Conservation (phyloP, 495 filamentous ascomycete species). For the Usnea hakonensis region DNA sequence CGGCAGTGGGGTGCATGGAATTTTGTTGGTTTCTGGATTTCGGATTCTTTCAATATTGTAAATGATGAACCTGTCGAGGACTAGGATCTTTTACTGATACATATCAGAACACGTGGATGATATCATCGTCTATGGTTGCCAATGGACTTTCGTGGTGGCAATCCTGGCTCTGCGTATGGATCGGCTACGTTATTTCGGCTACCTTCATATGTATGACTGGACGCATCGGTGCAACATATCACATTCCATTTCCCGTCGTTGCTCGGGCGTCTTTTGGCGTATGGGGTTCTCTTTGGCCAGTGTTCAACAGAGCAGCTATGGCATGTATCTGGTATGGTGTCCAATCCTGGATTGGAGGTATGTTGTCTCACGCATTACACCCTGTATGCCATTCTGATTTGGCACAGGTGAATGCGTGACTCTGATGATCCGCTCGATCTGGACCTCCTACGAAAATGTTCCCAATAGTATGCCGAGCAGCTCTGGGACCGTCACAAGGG, state of each 20-base stretch:
- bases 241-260: slow-evolving; percentile 80
- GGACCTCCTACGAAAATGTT: slow-evolving; percentile 57
- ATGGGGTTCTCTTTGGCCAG: slow-evolving; percentile 83
- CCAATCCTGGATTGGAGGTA: slow-evolving; percentile 75
- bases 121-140: slow-evolving; percentile 73
- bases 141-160: slow-evolving; percentile 90
- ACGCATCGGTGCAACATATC: slow-evolving; percentile 83
- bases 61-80: slow-evolving; percentile 22
- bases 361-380: slow-evolving; percentile 10
- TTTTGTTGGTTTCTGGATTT: slow-evolving; percentile 87
- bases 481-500: slow-evolving; percentile 66
- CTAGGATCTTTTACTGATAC: slow-evolving; percentile 8
- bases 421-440: slow-evolving; percentile 76
- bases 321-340: slow-evolving; percentile 85
- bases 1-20: slow-evolving; percentile 86
- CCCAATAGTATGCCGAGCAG: slow-evolving; percentile 58
- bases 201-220: slow-evolving; percentile 70
- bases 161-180: slow-evolving; percentile 81
- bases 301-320: slow-evolving; percentile 85
- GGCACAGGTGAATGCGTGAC: slow-evolving; percentile 59
- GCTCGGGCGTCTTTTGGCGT: slow-evolving; percentile 72
- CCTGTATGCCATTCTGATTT: slow-evolving; percentile 8
- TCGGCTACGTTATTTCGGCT: slow-evolving; percentile 72
- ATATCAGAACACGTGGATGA: slow-evolving; percentile 88
- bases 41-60: slow-evolving; percentile 89